These are phyloP conservation scores for Zychaea mexicana DNA, from an alignment of 371 early-diverging fungal genomes.

Conservation along the genomic window DNA sequence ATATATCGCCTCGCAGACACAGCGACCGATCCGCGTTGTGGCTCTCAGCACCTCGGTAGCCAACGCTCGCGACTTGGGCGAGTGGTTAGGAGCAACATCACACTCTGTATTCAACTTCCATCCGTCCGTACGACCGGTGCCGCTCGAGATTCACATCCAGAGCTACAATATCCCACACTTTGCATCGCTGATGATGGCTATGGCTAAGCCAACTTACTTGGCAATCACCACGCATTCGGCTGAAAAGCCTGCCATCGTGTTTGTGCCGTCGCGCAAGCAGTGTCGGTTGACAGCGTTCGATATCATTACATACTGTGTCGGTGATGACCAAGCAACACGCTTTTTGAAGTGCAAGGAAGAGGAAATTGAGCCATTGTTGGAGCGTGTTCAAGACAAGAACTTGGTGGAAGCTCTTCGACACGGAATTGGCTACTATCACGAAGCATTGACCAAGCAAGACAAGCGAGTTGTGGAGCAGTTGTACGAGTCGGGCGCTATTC, in stretches of 20 bases:
- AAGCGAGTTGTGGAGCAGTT: constrained; percentile 75
- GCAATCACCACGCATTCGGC: constrained; percentile 72
- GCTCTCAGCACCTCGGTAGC: constrained; percentile 89
- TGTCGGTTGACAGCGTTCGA: constrained; percentile 87
- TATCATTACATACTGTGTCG: constrained; percentile 77
- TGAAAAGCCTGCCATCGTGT: constrained; percentile 78
- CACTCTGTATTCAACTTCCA: constrained; percentile 90
- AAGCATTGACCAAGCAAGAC: constrained; percentile 78
- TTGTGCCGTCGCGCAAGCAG: constrained; percentile 93
- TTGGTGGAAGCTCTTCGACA: constrained; percentile 73
- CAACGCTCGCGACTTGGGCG: constrained; percentile 94
- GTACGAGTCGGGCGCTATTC: constrained; percentile 80
- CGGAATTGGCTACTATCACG: constrained; percentile 93
- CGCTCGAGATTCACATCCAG: constrained; percentile 93
- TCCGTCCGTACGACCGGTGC: constrained; percentile 91
- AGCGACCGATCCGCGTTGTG: constrained; percentile 85
- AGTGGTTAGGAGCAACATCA: constrained; percentile 91
- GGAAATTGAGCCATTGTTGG: constrained; percentile 64
- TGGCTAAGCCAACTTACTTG: constrained; percentile 88
- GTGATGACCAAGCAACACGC: constrained; percentile 67
- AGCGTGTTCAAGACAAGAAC: constrained; percentile 70
- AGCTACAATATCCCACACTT: constrained; percentile 89
- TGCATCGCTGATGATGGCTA: constrained; percentile 93
- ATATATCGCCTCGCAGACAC: constrained; percentile 85
- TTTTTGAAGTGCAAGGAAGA: constrained; percentile 75